Conservation (phyloP, 140 eudicot genomes). For the Stevia rebaudiana region DNA sequence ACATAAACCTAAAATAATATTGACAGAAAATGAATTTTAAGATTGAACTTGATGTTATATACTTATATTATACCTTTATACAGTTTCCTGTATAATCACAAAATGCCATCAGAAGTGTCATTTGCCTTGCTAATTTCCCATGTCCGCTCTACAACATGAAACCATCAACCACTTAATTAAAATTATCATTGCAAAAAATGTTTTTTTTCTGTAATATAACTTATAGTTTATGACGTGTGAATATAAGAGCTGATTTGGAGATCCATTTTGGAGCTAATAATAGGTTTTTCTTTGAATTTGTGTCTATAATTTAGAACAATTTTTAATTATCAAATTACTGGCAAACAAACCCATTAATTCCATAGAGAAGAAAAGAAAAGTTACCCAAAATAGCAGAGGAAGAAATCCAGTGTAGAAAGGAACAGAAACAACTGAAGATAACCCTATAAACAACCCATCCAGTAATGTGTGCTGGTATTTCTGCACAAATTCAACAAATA, state of each 20-base stretch:
- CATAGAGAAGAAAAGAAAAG: not conserved
- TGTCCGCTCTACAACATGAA: slow-evolving; percentile 80
- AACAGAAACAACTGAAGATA: slow-evolving; percentile 91
- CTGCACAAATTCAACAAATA: slow-evolving; percentile 47
- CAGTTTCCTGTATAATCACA: slow-evolving; percentile 90
- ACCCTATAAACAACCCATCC: slow-evolving; percentile 66
- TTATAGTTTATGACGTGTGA: not conserved
- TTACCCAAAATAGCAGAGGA: slow-evolving; percentile 95
- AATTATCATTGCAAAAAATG: not conserved
- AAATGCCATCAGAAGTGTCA: slow-evolving; percentile 90
- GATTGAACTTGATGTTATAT: not conserved
- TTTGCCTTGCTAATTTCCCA: slow-evolving; percentile 91
- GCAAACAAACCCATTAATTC: slow-evolving; percentile 3
- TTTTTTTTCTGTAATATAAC: not conserved
- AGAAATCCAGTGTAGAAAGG: slow-evolving; percentile 96
- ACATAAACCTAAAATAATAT: not conserved
- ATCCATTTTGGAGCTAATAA: not conserved
- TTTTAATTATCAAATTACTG: not conserved
- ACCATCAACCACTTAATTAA: slow-evolving; percentile 1
- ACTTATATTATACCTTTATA: slow-evolving; percentile 66
- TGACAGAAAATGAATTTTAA: not conserved
- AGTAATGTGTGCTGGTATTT: slow-evolving; percentile 55
- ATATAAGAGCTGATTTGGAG: not conserved
- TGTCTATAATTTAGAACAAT: not conserved
- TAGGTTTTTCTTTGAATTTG: not conserved